Percentiles rank a stretch among this genome's conserved stretches.
phyloP scores from a whole-genome alignment of 192 early-diverging fungal genomes.

The Coemansia sp. region DNA sequence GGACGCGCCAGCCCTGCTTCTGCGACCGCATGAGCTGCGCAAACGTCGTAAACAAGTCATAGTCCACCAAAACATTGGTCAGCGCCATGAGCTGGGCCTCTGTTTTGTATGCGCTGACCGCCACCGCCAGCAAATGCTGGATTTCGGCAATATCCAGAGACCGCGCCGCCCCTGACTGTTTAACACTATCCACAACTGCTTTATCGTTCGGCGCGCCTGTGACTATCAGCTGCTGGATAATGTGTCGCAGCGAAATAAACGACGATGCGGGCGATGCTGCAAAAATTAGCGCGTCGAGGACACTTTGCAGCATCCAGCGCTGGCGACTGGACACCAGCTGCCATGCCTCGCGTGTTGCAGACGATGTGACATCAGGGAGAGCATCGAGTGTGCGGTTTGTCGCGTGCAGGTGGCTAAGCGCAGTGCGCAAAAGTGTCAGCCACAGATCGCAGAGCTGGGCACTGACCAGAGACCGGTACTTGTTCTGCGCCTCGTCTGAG shows the following conservation, averaged over 20 bases:
- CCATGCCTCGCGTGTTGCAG: slow-evolving; percentile 32
- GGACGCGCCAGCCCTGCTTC: slow-evolving; percentile 47
- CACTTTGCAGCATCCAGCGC: slow-evolving; percentile 53
- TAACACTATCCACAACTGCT: not conserved
- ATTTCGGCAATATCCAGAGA: slow-evolving; percentile 48
- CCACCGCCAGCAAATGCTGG: slow-evolving; percentile 47
- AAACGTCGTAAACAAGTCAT: slow-evolving; percentile 49
- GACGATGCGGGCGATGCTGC: slow-evolving; percentile 47
- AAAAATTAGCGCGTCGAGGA: slow-evolving; percentile 50
- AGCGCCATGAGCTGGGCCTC: slow-evolving; percentile 53
- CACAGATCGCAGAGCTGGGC: slow-evolving; percentile 48
- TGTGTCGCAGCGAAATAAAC: slow-evolving; percentile 46
- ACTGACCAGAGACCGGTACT: slow-evolving; percentile 35
- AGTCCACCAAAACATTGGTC: slow-evolving; percentile 48
- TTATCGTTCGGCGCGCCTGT: slow-evolving; percentile 2
- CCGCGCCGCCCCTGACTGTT: slow-evolving; percentile 13
- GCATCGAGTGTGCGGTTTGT: slow-evolving; percentile 34
- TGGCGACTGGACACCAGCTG: slow-evolving; percentile 43
- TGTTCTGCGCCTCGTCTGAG: slow-evolving; percentile 11
- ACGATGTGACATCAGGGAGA: not conserved
- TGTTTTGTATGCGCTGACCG: slow-evolving; percentile 52
- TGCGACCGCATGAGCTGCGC: slow-evolving; percentile 52
- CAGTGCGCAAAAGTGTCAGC: slow-evolving; percentile 35
- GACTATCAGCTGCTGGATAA: slow-evolving; percentile 49
- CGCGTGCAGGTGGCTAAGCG: slow-evolving; percentile 42